Base-by-base conservation (phyloP, 2,329 filamentous ascomycete species). In the Pseudonectria foliicola region DNA sequence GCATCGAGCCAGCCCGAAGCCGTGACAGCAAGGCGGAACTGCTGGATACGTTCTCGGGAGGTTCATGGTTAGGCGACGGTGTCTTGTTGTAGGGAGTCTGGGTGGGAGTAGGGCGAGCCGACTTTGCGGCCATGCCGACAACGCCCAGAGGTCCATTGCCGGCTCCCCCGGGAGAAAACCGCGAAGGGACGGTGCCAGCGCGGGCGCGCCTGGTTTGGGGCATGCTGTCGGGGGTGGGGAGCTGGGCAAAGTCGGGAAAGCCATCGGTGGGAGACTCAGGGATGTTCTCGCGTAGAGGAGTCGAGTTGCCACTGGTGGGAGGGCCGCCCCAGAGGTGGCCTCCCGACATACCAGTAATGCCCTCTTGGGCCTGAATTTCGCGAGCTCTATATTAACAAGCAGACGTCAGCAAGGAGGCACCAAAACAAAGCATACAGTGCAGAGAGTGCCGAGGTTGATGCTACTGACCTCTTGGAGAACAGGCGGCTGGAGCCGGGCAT, bases 321-420 rank as follows among this genome's bases (percentile, higher is more conserved):
- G 92, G 90, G 10, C 92, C 90, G 71, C 88, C 88, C 92, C 92
- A 96, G 28, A 83, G 82, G 55, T 81, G 78, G 34, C 82, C 63
- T n/a, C n/a, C n/a, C 61, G 71, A 73, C 53, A 76, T 73, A 55
- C 71, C 81, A 57, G 70, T 67, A 32, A 95, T 73, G 33, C 89
- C 89, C 73, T 96, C 90, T 66, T 95, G 89, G 35, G 89, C 89
- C 67, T 96, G 90, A 43, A 96, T 95, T 63, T 98, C 92, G 60
- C 92, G 78, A 48, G 92, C 89, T 57, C 90, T 95, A 43, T n/a
- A 13, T 12, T n/a, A 27, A 34, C 23, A 33, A 27, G 33, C 23
- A 31, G 40, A 35, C 24, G 34, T 33, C 34, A 40, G 16, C 21
- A 27, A 26, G 27, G 25, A 33, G 24, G 33, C 23, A 33, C 27